Conservation (phyloP, 23 red algal species). For the Gracilaria vermiculophylla region DNA sequence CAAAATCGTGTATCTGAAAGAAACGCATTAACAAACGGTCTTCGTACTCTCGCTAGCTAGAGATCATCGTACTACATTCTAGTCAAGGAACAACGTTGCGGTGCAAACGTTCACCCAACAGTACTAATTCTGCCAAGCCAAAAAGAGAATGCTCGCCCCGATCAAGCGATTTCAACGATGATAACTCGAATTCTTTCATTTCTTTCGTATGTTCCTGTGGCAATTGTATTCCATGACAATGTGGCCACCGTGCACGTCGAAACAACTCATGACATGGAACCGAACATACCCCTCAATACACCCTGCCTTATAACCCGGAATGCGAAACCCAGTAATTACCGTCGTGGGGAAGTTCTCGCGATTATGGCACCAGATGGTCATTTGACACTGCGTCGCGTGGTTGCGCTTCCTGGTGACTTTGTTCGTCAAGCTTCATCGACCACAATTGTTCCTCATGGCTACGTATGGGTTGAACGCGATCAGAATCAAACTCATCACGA, state of each 20-base stretch:
- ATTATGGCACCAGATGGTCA: conserved; percentile 18
- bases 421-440: neutral
- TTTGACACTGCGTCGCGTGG: conserved; percentile 1
- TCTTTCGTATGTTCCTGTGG: conserved; percentile 4
- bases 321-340: conserved; percentile 8
- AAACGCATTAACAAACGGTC: too few species aligned
- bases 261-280: neutral
- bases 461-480: conserved; percentile 4
- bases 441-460: conserved; percentile 4
- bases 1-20: too few species aligned
- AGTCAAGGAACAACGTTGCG: too few species aligned
- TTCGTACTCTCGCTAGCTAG: too few species aligned
- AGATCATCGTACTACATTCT: too few species aligned
- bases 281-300: neutral
- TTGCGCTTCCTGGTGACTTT: conserved; percentile 4
- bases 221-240: conserved; percentile 12
- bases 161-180: neutral
- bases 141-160: too few species aligned
- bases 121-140: too few species aligned
- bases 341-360: conserved; percentile 1
- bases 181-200: neutral
- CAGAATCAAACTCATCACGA: neutral
- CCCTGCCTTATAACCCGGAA: conserved; percentile 2
- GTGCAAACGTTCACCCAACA: too few species aligned
- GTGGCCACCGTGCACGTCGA: conserved; percentile 21